Conservation (phyloP, 2,329 filamentous ascomycete species). For the Anthostomella pinea region DNA sequence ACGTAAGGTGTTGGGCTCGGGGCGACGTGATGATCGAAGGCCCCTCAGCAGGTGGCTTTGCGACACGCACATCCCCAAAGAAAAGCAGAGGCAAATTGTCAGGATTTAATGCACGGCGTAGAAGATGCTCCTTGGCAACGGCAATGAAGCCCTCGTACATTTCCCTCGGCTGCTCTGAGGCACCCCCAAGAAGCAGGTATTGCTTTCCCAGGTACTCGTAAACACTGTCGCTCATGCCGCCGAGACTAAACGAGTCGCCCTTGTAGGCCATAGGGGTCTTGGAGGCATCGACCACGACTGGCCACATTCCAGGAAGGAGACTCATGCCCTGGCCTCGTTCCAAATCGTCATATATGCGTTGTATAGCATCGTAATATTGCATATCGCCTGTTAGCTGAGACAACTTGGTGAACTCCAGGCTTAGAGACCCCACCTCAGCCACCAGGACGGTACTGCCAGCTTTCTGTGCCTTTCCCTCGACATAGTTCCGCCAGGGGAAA, state of each 20-base stretch:
- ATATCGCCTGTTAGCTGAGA: conserved; percentile 59
- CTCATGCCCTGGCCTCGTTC: conserved; percentile 52
- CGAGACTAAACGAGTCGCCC: conserved; percentile 53
- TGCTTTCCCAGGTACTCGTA: conserved; percentile 67
- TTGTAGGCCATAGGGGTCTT: conserved; percentile 54
- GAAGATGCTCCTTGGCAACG: conserved; percentile 43
- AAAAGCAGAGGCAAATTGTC: conserved; percentile 44
- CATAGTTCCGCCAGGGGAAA: conserved; percentile 58
- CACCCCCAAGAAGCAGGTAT: conserved; percentile 64
- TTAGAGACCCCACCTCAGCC: conserved; percentile 56
- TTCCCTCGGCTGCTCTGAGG: conserved; percentile 46
- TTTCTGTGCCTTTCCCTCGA: conserved; percentile 41
- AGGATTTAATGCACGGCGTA: conserved; percentile 43
- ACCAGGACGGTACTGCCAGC: conserved; percentile 37
- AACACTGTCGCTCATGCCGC: conserved; percentile 55
- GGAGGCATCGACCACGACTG: conserved; percentile 48
- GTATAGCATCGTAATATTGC: conserved; percentile 60
- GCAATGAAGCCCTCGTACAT: conserved; percentile 46
- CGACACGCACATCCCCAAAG: conserved; percentile 43
- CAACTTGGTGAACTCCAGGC: conserved; percentile 62
- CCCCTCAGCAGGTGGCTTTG: conserved; percentile 21
- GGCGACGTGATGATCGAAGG: conserved; percentile 27
- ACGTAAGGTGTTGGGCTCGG: conserved; percentile 55
- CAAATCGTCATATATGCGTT: conserved; percentile 55
- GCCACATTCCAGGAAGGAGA: conserved; percentile 61